Conservation (phyloP, 2,329 filamentous ascomycete species). For the Fusarium pininemorale region DNA sequence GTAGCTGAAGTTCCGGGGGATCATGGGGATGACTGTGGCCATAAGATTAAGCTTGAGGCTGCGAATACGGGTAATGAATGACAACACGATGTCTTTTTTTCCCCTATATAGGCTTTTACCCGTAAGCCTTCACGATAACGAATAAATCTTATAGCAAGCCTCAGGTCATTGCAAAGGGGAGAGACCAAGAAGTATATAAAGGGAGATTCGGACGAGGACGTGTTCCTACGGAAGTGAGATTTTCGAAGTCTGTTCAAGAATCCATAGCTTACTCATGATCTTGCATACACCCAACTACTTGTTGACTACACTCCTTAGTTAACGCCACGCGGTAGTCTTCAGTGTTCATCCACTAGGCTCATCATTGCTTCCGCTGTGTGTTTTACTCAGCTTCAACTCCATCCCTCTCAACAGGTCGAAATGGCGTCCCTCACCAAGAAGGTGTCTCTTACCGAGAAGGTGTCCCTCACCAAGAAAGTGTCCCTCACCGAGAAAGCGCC, state of each 20-base stretch:
- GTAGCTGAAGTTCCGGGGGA: too few species aligned
- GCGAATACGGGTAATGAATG: too few species aligned
- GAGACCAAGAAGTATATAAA: too few species aligned
- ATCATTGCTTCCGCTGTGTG: fast-evolving
- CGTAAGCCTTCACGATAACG: fast-evolving
- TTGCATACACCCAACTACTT: neutral
- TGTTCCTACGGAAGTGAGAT: too few species aligned
- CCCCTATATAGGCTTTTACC: fast-evolving
- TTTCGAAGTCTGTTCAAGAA: neutral
- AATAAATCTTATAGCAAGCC: too few species aligned
- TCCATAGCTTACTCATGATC: neutral
- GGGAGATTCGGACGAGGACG: fast-evolving
- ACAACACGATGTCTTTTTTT: too few species aligned
- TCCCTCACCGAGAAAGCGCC: neutral
- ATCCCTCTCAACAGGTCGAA: fast-evolving
- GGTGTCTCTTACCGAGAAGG: too few species aligned
- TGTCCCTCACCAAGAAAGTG: too few species aligned
- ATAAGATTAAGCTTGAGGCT: too few species aligned
- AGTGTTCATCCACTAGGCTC: fast-evolving
- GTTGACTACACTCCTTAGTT: fast-evolving
- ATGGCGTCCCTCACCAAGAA: neutral
- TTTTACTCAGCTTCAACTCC: fast-evolving
- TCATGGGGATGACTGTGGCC: too few species aligned
- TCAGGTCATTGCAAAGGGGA: fast-evolving
- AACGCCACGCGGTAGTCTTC: too few species aligned